Conservation (phyloP, 331 rosid genomes). For the Rosa hybrid region DNA sequence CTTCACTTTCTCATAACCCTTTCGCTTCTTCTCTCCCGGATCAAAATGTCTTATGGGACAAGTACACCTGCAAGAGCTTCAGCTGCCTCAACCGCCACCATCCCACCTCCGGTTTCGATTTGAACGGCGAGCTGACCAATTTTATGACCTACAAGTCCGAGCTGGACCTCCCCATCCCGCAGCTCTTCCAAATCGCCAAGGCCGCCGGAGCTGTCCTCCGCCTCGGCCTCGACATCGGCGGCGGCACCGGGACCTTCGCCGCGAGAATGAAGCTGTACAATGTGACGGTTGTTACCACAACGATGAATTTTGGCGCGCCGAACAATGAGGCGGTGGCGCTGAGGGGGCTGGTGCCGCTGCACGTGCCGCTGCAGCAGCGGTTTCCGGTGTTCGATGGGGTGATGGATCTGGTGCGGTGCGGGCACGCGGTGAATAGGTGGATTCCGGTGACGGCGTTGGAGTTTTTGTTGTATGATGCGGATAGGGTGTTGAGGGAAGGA, state of each 20-base stretch:
- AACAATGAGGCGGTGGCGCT: constrained; percentile 77
- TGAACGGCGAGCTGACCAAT: constrained; percentile 36
- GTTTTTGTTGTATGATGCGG: constrained; percentile 76
- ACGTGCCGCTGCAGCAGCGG: constrained; percentile 91
- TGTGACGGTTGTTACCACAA: constrained; percentile 80
- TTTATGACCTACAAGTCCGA: constrained; percentile 51
- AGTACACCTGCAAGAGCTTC: constrained; percentile 66
- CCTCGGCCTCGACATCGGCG: constrained; percentile 80
- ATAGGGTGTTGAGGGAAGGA: constrained; percentile 83
- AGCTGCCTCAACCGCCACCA: constrained; percentile 55
- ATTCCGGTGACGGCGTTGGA: constrained; percentile 75
- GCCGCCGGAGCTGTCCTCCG: constrained; percentile 65
- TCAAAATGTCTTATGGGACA: constrained; percentile 59
- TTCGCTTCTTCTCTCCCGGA: constrained; percentile 64
- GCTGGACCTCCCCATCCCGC: constrained; percentile 78
- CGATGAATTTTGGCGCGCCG: constrained; percentile 81
- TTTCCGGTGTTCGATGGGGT: constrained; percentile 82
- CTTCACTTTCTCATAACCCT: constrained; percentile 55
- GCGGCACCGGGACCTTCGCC: constrained; percentile 85
- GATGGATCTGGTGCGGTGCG: constrained; percentile 89
- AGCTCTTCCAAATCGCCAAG: constrained; percentile 68
- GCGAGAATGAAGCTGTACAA: constrained; percentile 79
- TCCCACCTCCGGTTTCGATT: constrained; percentile 66
- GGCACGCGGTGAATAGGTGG: constrained; percentile 95
- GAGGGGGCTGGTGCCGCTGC: constrained; percentile 85